These are phyloP conservation scores for Sextonia rubra DNA, from an alignment of 164 flowering plant genomes.

Conservation along the genomic window DNA sequence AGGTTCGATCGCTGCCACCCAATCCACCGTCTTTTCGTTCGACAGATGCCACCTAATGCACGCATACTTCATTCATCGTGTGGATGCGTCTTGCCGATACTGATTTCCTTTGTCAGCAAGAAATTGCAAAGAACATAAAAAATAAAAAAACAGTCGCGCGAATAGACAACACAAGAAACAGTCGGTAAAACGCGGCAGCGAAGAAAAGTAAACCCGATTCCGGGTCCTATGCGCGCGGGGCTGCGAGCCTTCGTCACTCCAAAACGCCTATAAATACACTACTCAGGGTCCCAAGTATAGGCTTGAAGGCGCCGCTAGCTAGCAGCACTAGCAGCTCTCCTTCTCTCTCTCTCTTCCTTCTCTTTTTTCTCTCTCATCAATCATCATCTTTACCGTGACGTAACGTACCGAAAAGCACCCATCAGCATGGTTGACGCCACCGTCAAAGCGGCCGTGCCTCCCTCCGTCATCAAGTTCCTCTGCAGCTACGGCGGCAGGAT, in stretches of 20 bases:
- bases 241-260: not conserved
- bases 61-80: too few species aligned
- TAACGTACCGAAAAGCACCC: too few species aligned
- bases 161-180: not conserved
- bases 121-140: too few species aligned
- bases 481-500: conserved; percentile 95
- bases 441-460: not conserved
- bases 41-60: too few species aligned
- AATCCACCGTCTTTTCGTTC: too few species aligned
- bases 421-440: not conserved
- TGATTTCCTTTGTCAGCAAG: too few species aligned
- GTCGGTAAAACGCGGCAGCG: not conserved
- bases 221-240: not conserved
- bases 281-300: not conserved
- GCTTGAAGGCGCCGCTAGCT: conserved; percentile 2
- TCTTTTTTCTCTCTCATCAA: too few species aligned
- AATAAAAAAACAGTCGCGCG: not conserved
- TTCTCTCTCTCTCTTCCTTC: not conserved
- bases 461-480: conserved; percentile 47
- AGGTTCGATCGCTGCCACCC: too few species aligned
- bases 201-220: not conserved
- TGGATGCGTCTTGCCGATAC: too few species aligned
- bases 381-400: too few species aligned
- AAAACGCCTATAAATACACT: not conserved
- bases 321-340: not conserved